A percentile compares a stretch with the other conserved stretches of the same genome.
Evolutionary conservation across 2,329 filamentous ascomycete species (phyloP).

Genomic region (Paecilomyces formosus): DNA sequence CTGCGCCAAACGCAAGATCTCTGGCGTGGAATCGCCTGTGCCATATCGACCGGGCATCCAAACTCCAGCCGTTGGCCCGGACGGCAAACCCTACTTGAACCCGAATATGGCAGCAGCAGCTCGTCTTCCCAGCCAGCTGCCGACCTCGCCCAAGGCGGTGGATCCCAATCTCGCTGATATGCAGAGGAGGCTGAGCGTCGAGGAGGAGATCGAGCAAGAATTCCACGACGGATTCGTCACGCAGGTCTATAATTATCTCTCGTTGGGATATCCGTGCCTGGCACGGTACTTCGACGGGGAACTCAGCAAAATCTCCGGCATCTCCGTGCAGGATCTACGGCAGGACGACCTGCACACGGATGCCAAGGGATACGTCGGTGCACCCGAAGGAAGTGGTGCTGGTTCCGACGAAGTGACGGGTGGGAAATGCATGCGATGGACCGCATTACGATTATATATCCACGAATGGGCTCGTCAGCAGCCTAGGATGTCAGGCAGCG

Average conservation of each 20-base stretch:
- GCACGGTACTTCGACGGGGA: constrained; percentile 79
- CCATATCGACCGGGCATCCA: constrained; percentile 15
- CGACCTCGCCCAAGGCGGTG: constrained; percentile 4
- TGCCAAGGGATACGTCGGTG: constrained; percentile 66
- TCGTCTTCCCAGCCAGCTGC: constrained; percentile 3
- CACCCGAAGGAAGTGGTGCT: constrained; percentile 20
- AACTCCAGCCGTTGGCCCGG: constrained; percentile 16
- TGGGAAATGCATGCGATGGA: constrained; percentile 65
- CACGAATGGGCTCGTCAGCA: constrained; percentile 85
- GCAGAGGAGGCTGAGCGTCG: constrained; percentile 22
- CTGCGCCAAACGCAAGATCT: constrained; percentile 21
- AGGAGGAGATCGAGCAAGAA: constrained; percentile 52
- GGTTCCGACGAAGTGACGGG: constrained; percentile 43
- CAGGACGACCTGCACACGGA: constrained; percentile 60
- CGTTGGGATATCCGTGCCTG: constrained; percentile 80
- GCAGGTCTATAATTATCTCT: constrained; percentile 95
- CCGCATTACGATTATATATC: constrained; percentile 74
- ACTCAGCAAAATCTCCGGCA: constrained; percentile 69
- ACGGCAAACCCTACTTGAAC: constrained; percentile 3
- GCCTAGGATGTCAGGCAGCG: constrained; percentile 57
- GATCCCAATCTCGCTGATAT: constrained; percentile 5
- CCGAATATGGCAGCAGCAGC: constrained; percentile 16
- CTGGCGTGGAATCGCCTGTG: constrained; percentile 6
- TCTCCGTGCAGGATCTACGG: constrained; percentile 61
- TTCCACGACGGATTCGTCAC: constrained; percentile 82